A percentile compares a stretch with the other conserved stretches of the same genome.
Conservation (phyloP, 495 filamentous ascomycete species). For the Saxophila tyrrhenica region DNA sequence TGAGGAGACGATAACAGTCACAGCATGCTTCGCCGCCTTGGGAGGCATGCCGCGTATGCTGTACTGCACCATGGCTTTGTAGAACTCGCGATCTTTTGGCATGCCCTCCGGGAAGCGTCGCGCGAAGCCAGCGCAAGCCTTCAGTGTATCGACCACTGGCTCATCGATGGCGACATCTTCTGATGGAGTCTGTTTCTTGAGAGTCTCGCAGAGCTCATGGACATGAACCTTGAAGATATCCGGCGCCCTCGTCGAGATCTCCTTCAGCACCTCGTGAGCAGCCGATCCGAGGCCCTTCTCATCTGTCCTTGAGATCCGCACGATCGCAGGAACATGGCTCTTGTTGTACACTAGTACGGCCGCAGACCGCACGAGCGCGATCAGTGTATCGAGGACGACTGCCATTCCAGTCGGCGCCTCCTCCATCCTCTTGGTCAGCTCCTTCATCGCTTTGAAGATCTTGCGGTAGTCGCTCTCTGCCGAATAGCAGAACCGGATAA, state of each 20-base stretch:
- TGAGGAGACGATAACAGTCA: conserved; percentile 74
- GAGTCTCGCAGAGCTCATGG: conserved; percentile 75
- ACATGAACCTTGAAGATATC: conserved; percentile 86
- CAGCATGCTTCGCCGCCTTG: conserved; percentile 81
- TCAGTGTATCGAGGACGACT: conserved; percentile 61
- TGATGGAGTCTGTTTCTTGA: conserved; percentile 69
- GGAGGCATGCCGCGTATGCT: conserved; percentile 71
- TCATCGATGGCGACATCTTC: conserved; percentile 50
- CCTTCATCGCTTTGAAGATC: conserved; percentile 77
- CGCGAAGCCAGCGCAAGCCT: conserved; percentile 83
- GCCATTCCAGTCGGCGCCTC: conserved; percentile 40
- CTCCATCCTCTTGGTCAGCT: conserved; percentile 73
- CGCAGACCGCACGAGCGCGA: conserved; percentile 72
- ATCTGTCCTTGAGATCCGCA: conserved; percentile 73
- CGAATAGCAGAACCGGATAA: conserved; percentile 73
- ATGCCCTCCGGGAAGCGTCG: conserved; percentile 74
- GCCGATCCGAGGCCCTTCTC: conserved; percentile 62
- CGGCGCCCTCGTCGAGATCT: conserved; percentile 80
- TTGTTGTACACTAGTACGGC: conserved; percentile 82
- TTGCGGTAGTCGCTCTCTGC: conserved; percentile 87
- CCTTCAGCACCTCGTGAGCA: conserved; percentile 83
- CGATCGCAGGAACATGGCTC: conserved; percentile 82
- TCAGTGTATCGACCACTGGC: conserved; percentile 72
- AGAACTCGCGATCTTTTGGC: conserved; percentile 73
- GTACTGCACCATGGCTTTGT: conserved; percentile 66